Conservation (phyloP, 192 early-diverging fungal species). For the Gigaspora rosea region DNA sequence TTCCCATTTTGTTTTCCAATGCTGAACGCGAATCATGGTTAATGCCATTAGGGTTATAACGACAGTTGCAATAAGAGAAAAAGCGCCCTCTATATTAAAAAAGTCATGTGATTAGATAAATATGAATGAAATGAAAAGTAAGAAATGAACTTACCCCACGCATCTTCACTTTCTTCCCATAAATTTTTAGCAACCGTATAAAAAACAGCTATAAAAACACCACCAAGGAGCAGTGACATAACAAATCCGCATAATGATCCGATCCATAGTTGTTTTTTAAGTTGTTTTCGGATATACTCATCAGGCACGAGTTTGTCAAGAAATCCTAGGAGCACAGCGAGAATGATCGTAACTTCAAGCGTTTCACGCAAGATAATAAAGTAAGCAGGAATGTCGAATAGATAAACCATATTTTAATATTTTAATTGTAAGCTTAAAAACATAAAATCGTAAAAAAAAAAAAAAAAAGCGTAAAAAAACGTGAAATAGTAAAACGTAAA, state of each 20-base stretch:
- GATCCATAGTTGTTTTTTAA: constrained; percentile 74
- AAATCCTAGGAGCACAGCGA: constrained; percentile 85
- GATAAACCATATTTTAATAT: constrained; percentile 48
- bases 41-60: constrained; percentile 83
- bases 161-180: constrained; percentile 37
- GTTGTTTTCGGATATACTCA: constrained; percentile 48
- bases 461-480: no score
- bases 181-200: constrained; percentile 56
- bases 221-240: constrained; percentile 73
- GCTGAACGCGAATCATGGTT: constrained; percentile 73
- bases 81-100: constrained; percentile 66
- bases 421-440: no score
- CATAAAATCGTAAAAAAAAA: no score
- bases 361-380: constrained; percentile 83
- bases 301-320: constrained; percentile 63
- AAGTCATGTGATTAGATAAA: not conserved
- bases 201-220: constrained; percentile 76
- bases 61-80: constrained; percentile 73
- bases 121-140: not conserved
- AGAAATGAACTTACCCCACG: constrained; percentile 2
- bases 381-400: constrained; percentile 72
- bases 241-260: constrained; percentile 68
- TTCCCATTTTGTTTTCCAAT: constrained; percentile 82
- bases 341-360: constrained; percentile 83
- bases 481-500: no score